Conservation (phyloP, 2,329 filamentous ascomycete species). For the Calycina marina region DNA sequence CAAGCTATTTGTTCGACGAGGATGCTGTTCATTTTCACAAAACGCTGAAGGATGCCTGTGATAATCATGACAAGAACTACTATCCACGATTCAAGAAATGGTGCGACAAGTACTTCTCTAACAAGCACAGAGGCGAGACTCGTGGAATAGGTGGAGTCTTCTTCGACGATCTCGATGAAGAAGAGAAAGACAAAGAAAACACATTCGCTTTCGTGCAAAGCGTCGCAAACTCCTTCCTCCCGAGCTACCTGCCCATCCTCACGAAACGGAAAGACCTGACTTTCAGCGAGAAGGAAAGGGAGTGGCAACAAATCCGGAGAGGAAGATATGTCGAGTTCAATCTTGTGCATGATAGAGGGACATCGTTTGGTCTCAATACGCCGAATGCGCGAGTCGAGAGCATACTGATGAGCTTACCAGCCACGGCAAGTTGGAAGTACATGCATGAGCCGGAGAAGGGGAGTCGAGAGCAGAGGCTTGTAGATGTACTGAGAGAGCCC, state of each 20-base stretch:
- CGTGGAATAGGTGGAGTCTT: conserved; percentile 93
- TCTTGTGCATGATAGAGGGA: conserved; percentile 89
- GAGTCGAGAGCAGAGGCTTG: conserved; percentile 62
- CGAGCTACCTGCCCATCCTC: conserved; percentile 81
- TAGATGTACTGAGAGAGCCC: conserved; percentile 54
- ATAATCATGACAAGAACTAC: conserved; percentile 82
- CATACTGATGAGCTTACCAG: conserved; percentile 90
- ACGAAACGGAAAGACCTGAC: conserved; percentile 83
- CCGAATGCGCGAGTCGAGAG: conserved; percentile 87
- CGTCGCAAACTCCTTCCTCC: conserved; percentile 74
- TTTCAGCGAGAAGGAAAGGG: conserved; percentile 72
- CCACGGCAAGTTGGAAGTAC: conserved; percentile 90
- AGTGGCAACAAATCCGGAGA: conserved; percentile 88
- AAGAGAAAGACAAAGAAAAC: conserved; percentile 74
- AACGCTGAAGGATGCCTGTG: conserved; percentile 83
- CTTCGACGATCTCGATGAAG: conserved; percentile 90
- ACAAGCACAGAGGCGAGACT: conserved; percentile 78
- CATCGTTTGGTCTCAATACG: conserved; percentile 84
- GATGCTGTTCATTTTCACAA: conserved; percentile 95
- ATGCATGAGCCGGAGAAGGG: conserved; percentile 76
- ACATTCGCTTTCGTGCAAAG: conserved; percentile 82
- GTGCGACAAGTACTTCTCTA: conserved; percentile 95
- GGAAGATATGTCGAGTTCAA: conserved; percentile 99
- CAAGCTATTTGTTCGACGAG: conserved; percentile 88
- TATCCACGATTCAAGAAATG: conserved; percentile 93